Evolutionary conservation across 805 yeast genomes (phyloP).

Genomic region (Wickerhamomyces bovis): DNA sequence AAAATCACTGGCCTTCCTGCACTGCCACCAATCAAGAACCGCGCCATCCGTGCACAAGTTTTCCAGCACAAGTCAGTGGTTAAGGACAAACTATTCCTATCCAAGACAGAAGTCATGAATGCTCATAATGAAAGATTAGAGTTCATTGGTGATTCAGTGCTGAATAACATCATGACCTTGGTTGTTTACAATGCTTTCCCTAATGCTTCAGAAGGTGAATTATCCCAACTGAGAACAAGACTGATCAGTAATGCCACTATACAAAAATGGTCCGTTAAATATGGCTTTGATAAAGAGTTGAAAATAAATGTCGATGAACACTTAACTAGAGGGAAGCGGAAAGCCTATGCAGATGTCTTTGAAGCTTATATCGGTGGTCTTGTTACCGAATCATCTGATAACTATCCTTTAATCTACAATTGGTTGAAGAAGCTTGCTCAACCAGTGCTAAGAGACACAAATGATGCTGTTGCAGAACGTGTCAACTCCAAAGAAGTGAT

Average conservation of each 20-base stretch:
- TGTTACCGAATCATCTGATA: constrained; percentile 46
- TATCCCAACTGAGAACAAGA: constrained; percentile 63
- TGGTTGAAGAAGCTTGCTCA: constrained; percentile 53
- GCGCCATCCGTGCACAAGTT: constrained; percentile 56
- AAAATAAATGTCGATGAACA: constrained; percentile 43
- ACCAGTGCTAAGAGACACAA: constrained; percentile 32
- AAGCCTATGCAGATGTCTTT: constrained; percentile 80
- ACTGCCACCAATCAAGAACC: constrained; percentile 60
- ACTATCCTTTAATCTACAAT: constrained; percentile 41
- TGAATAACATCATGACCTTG: constrained; percentile 66
- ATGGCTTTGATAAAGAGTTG: constrained; percentile 58
- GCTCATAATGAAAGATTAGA: constrained; percentile 84
- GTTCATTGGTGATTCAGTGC: constrained; percentile 83
- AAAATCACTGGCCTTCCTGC: constrained; percentile 45
- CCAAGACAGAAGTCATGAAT: constrained; percentile 50
- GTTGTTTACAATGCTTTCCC: constrained; percentile 65
- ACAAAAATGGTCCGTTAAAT: constrained; percentile 61
- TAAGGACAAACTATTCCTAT: constrained; percentile 48
- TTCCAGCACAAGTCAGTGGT: constrained; percentile 77
- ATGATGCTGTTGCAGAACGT: constrained; percentile 5
- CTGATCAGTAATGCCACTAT: constrained; percentile 70
- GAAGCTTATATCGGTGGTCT: constrained; percentile 94
- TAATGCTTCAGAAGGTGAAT: constrained; percentile 69
- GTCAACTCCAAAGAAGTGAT: constrained; percentile 22
- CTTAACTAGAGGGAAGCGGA: constrained; percentile 50